Conservation (phyloP, 768 basidiomycete species). For the Antrodiella citrinella region DNA sequence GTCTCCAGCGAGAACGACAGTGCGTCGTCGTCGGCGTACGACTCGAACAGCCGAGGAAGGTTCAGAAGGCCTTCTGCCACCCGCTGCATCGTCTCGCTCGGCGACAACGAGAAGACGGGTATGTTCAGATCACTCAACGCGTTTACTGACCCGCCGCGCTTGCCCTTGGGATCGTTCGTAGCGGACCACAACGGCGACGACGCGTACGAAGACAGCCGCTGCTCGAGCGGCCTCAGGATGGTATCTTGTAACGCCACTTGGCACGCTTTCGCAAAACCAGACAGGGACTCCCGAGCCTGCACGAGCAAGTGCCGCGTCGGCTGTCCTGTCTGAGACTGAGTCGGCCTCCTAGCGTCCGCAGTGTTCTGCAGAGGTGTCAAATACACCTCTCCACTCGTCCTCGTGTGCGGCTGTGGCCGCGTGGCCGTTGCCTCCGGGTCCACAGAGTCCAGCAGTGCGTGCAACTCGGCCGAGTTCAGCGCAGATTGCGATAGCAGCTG, state of each 20-base stretch:
- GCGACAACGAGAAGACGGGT: conserved; percentile 89
- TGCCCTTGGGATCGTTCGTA: conserved; percentile 38
- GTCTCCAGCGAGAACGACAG: conserved; percentile 82
- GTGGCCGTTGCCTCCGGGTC: conserved; percentile 29
- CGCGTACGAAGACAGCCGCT: conserved; percentile 66
- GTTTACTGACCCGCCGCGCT: conserved; percentile 31
- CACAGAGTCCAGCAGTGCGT: conserved; percentile 45
- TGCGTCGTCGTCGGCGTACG: conserved; percentile 88
- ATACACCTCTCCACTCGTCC: conserved; percentile 11
- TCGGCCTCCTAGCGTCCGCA: conserved; percentile 25
- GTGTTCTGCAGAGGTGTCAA: conserved; percentile 11
- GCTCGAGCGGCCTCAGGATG: conserved; percentile 75
- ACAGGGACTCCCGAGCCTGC: conserved; percentile 47
- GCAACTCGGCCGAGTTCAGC: conserved; percentile 75
- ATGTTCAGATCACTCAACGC: conserved; percentile 48
- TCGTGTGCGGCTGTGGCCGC: conserved; percentile 5
- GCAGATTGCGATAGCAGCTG: conserved; percentile 76
- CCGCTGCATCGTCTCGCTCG: conserved; percentile 79
- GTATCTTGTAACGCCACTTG: conserved; percentile 76
- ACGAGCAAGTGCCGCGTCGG: conserved; percentile 33
- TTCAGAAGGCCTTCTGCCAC: conserved; percentile 93
- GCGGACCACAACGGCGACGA: conserved; percentile 60
- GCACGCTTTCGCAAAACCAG: conserved; percentile 58
- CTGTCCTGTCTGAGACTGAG: conserved; percentile 12
- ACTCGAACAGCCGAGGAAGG: conserved; percentile 88